Evolutionary conservation across 2,329 filamentous ascomycete genomes (phyloP), one percentile per base, ranked within the genome.

Genomic region (Cordyceps cateniannulata): DNA sequence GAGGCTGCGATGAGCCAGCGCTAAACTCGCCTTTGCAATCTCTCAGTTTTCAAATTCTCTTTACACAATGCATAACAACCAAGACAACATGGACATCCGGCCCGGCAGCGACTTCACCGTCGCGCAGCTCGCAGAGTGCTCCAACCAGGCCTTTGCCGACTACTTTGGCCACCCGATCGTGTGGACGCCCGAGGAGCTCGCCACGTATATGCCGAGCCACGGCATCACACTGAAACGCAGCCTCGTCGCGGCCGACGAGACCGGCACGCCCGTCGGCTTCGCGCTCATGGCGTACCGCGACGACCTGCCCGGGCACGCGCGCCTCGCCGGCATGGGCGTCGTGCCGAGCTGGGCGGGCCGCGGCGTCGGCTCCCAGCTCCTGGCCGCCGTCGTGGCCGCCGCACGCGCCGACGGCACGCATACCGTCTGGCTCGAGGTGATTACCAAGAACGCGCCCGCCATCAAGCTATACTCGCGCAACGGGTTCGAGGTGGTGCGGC

Each of bases 251-350:
- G 45, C 49, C 20, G 45, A 10, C 5, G 58, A 38, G 25, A 49
- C 14, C 47, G 47, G 59, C 20, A 62, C 62, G 35, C 58, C 64
- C 12, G 25, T 67, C 5, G 66, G 61, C 1, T 66, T 67, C 24
- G 62, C 45, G n/a, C 57, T 68, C 35, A 62, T 68, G 20, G 64
- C 67, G 1, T 48, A 57, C 25, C 57, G 65, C 5, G 57, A 62
- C 7, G 67, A 67, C 45, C 63, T 63, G 12, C 65, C 66, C 9
- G 48, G 42, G 3, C 58, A 66, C 27, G 54, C 58, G 5, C 63
- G 67, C n/a, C 55, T 68, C 0, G 64, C 61, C 3, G 35, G 59
- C 50, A 65, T 68, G 61, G 67, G 64, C n/a, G 63, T 67, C 14
- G 59, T 66, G 40, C 61, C 62, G 1, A 12, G 48, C 3, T 58